phyloP scores from a whole-genome alignment of 73 alveolate genomes.

The Tetrahymena thermophila region DNA sequence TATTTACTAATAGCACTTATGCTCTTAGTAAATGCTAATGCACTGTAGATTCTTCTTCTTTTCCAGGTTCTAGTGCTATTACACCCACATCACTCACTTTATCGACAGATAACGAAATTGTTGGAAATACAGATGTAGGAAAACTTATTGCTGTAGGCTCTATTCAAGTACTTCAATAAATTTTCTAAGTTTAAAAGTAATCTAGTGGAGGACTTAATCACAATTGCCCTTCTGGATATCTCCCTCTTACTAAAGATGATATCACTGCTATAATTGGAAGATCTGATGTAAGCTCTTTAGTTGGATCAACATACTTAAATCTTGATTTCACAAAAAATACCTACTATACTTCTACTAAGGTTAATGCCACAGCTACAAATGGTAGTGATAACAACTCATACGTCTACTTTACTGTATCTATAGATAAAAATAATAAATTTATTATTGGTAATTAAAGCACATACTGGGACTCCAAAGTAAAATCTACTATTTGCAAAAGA shows the following conservation, averaged over 20 bases:
- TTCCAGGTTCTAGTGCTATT: not conserved
- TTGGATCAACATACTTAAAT: not conserved
- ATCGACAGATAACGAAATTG: not conserved
- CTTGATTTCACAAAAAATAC: not conserved
- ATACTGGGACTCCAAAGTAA: not conserved
- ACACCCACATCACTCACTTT: not conserved
- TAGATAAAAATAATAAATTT: not conserved
- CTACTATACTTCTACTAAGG: not conserved
- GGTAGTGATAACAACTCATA: not conserved
- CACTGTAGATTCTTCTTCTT: not conserved
- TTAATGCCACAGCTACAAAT: not conserved
- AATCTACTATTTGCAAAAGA: not conserved
- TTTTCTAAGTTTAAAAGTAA: not conserved
- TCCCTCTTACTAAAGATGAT: not conserved
- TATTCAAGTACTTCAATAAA: not conserved
- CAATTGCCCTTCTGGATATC: not conserved
- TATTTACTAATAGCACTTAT: not conserved
- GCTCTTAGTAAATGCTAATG: not conserved
- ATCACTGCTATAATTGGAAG: not conserved
- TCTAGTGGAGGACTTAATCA: not conserved
- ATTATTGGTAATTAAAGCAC: not conserved
- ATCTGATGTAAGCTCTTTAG: not conserved
- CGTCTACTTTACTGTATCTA: not conserved
- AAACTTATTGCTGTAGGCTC: not conserved
- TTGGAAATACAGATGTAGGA: not conserved